Percentiles rank a stretch among this genome's conserved stretches.
These are phyloP conservation scores for Cicer yamashitae DNA, from an alignment of 306 rosid genomes.

Conservation along the genomic window DNA sequence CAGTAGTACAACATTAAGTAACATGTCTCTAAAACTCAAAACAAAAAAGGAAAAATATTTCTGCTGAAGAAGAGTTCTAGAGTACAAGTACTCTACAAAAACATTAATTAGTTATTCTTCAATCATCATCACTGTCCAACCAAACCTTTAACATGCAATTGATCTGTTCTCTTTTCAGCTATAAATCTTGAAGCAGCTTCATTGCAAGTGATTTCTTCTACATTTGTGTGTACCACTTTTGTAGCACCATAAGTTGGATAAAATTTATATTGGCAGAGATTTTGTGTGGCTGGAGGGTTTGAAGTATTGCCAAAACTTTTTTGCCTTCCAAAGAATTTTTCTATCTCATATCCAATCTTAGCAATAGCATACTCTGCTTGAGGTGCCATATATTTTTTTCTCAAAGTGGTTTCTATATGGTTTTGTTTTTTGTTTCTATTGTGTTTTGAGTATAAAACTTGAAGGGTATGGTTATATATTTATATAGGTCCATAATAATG, in stretches of 20 bases:
- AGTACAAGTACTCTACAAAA: neutral
- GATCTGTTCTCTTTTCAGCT: constrained; percentile 40
- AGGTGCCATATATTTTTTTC: constrained; percentile 49
- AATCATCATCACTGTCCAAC: constrained; percentile 43
- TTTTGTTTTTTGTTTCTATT: neutral
- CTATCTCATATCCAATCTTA: constrained; percentile 49
- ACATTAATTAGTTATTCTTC: neutral
- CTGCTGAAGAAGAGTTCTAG: constrained; percentile 11
- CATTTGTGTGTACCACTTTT: constrained; percentile 46
- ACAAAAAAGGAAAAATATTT: neutral
- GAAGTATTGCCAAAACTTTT: constrained; percentile 41
- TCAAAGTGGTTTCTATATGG: neutral
- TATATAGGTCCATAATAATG: constrained; percentile 41
- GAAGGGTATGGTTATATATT: constrained; percentile 28
- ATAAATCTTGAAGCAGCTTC: constrained; percentile 54
- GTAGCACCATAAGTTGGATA: constrained; percentile 48
- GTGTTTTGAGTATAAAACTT: constrained; percentile 26
- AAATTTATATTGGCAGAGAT: constrained; percentile 53
- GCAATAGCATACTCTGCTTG: constrained; percentile 47
- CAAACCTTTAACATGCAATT: constrained; percentile 45
- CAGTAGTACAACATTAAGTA: constrained; percentile 6
- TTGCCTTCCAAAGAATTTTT: constrained; percentile 47
- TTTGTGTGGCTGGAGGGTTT: constrained; percentile 33
- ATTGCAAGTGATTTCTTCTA: constrained; percentile 52
- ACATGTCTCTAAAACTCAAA: neutral